Percentiles rank a stretch among this genome's conserved stretches.
Conservation (phyloP, 192 early-diverging fungal species). For the Mortierella antarctica region DNA sequence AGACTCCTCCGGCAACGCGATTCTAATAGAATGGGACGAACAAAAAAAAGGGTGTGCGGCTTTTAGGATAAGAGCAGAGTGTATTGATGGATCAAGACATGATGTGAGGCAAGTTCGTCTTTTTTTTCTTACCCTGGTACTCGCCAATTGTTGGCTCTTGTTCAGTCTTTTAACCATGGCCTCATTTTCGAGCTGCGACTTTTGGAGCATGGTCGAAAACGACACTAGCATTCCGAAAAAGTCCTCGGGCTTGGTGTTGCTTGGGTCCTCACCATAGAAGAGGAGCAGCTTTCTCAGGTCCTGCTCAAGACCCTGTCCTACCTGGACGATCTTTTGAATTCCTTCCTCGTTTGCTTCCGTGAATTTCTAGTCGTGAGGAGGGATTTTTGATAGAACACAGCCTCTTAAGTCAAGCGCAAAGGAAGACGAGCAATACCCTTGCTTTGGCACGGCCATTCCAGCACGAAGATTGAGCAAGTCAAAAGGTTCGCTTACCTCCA, state of each 20-base stretch:
- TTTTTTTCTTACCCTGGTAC: conserved; percentile 14
- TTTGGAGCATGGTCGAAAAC: conserved; percentile 59
- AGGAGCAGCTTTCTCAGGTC: conserved; percentile 55
- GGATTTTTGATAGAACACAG: not conserved
- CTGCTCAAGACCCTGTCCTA: conserved; percentile 58
- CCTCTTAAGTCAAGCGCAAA: not conserved
- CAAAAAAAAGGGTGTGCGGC: not conserved
- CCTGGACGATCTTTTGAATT: conserved; percentile 47
- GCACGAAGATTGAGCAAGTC: not conserved
- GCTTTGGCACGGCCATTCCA: not conserved
- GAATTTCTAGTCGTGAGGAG: conserved; percentile 54
- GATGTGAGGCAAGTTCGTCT: not conserved
- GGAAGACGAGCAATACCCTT: not conserved
- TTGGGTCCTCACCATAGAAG: conserved; percentile 67
- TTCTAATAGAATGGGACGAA: not conserved
- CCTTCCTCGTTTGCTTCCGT: conserved; percentile 56
- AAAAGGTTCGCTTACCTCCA: conserved; percentile 56
- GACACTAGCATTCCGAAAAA: conserved; percentile 65
- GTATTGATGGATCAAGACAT: not conserved
- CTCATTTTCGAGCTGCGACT: conserved; percentile 53
- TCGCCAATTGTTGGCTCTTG: conserved; percentile 28
- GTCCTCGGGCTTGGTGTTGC: conserved; percentile 61
- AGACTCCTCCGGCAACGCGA: conserved; percentile 18
- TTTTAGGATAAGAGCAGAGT: not conserved
- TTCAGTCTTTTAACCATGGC: conserved; percentile 31